Conservation (phyloP, 2,329 filamentous ascomycete species). For the Penicillium hesseltinei region DNA sequence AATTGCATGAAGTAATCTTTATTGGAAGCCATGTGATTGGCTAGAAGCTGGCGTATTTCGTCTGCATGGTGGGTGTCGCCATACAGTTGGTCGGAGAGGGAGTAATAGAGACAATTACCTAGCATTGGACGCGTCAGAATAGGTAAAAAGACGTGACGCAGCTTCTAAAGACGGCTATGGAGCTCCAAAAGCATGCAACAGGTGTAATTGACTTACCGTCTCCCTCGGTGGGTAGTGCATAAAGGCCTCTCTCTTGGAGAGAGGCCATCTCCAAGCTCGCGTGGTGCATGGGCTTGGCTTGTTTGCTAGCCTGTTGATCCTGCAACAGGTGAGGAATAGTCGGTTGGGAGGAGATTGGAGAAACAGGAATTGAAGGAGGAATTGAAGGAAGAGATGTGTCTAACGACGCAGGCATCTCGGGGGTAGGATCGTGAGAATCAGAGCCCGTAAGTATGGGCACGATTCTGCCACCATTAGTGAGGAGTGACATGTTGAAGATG, state of each 20-base stretch:
- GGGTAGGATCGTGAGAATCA: slow-evolving; percentile 20
- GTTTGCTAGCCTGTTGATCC: slow-evolving; percentile 15
- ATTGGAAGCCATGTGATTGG: slow-evolving; percentile 62
- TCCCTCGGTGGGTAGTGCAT: slow-evolving; percentile 58
- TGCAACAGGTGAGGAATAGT: slow-evolving; percentile 9
- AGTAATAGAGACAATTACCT: slow-evolving; percentile 71
- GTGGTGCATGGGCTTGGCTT: slow-evolving; percentile 19
- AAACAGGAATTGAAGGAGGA: background rate
- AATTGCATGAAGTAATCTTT: slow-evolving; percentile 64
- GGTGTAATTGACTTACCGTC: slow-evolving; percentile 54
- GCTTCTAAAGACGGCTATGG: background rate
- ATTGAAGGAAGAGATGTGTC: background rate
- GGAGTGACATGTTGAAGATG: slow-evolving; percentile 39
- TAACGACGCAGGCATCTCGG: background rate
- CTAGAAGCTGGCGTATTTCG: slow-evolving; percentile 58
- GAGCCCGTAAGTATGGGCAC: slow-evolving; percentile 42
- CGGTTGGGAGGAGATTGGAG: background rate
- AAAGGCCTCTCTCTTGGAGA: slow-evolving; percentile 57
- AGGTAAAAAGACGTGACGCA: background rate
- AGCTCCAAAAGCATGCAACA: slow-evolving; percentile 5
- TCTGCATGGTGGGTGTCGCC: slow-evolving; percentile 57
- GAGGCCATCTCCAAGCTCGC: slow-evolving; percentile 41
- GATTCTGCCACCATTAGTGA: slow-evolving; percentile 41
- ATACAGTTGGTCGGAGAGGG: slow-evolving; percentile 65
- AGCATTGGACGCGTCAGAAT: slow-evolving; percentile 24